phyloP scores from a whole-genome alignment of 140 eudicot genomes.

The Ambrosia hybrid region DNA sequence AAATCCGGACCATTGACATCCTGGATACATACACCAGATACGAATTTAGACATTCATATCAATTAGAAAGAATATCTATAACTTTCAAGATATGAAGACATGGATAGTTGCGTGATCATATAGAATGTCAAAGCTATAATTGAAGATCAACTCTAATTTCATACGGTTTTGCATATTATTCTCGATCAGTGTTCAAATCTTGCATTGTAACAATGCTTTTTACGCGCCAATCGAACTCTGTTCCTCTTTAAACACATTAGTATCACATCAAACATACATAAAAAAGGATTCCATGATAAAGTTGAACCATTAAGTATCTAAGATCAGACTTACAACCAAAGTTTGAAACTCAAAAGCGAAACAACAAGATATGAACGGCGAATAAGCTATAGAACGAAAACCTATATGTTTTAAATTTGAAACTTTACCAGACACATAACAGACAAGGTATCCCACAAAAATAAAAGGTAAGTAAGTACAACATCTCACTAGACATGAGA shows the following conservation, averaged over 20 bases:
- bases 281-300: not conserved
- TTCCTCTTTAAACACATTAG: not conserved
- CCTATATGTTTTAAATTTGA: conserved; percentile 21
- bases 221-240: not conserved
- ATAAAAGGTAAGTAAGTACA: not conserved
- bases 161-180: not conserved
- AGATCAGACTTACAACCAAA: conserved; percentile 25
- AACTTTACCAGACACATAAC: conserved; percentile 22
- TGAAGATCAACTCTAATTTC: not conserved
- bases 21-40: not conserved
- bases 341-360: conserved; percentile 13
- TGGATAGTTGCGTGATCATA: not conserved
- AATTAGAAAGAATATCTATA: not conserved
- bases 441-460: conserved; percentile 12
- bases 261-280: conserved; percentile 3
- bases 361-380: conserved; percentile 1
- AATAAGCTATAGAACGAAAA: conserved; percentile 16
- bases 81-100: not conserved
- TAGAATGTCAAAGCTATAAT: not conserved
- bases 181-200: not conserved
- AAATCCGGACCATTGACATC: not conserved
- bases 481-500: conserved; percentile 28
- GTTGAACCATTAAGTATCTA: conserved; percentile 16
- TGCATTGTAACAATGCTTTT: not conserved
- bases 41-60: not conserved